phyloP scores from a whole-genome alignment of 495 filamentous ascomycete species.

The Penicillium herquei region DNA sequence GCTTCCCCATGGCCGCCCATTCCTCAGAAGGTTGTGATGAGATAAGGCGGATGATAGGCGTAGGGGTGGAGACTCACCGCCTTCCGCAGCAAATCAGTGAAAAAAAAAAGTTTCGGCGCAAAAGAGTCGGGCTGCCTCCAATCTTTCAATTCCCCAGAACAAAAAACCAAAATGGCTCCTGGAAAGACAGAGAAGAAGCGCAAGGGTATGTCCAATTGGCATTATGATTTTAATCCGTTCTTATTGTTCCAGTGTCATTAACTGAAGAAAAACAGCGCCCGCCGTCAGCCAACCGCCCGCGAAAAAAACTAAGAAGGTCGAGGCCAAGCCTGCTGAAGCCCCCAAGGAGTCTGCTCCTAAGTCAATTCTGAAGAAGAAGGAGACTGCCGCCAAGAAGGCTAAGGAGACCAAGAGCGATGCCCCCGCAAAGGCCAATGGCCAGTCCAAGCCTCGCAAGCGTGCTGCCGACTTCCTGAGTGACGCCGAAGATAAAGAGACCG shows the following conservation, averaged over 20 bases:
- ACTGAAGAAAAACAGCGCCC: conserved; percentile 29
- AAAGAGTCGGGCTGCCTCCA: conserved; percentile 15
- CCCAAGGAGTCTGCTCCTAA: conserved; percentile 32
- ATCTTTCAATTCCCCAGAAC: conserved; percentile 19
- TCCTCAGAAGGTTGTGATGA: conserved; percentile 1
- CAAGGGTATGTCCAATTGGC: conserved; percentile 55
- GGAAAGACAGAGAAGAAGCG: conserved; percentile 69
- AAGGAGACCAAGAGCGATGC: conserved; percentile 24
- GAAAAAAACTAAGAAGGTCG: conserved; percentile 60
- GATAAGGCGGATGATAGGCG: conserved; percentile 3
- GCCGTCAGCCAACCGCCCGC: conserved; percentile 51
- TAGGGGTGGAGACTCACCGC: conserved; percentile 31
- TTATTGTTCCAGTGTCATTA: conserved; percentile 1
- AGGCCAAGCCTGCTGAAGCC: conserved; percentile 29
- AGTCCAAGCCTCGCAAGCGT: conserved; percentile 52
- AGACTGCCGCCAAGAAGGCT: conserved; percentile 18
- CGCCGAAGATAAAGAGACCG: conserved; percentile 33
- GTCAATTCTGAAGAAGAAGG: conserved; percentile 40
- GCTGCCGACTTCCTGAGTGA: conserved; percentile 52
- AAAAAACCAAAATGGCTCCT: conserved; percentile 58
- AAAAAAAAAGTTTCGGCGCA: conserved; percentile 40
- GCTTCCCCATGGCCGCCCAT: conserved; percentile 45
- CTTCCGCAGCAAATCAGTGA: conserved; percentile 25
- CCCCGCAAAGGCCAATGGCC: conserved; percentile 34
- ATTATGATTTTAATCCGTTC: not conserved